phyloP scores from a whole-genome alignment of 2,329 filamentous ascomycete genomes.

The Chaetomiaceae sp. region DNA sequence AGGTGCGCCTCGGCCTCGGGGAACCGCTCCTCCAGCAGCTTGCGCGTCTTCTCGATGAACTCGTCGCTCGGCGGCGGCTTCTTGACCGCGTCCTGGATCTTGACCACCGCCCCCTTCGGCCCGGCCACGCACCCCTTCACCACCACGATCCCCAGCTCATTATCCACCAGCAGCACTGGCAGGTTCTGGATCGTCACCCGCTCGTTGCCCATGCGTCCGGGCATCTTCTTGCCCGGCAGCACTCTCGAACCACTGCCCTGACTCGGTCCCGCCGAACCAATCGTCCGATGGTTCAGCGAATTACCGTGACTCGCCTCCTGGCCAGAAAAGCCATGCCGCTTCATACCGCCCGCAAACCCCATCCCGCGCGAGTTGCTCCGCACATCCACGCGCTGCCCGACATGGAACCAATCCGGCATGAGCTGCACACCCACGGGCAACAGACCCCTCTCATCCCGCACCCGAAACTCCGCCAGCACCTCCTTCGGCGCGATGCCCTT shows the following conservation, averaged over 20 bases:
- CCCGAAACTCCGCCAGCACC: conserved; percentile 79
- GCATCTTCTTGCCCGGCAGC: conserved; percentile 94
- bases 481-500: conserved; percentile 79
- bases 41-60: conserved; percentile 42
- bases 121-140: conserved; percentile 83
- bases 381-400: conserved; percentile 86
- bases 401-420: conserved; percentile 82
- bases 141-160: conserved; percentile 78
- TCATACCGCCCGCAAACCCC: conserved; percentile 97
- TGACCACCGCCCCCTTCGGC: conserved; percentile 78
- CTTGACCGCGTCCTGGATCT: conserved; percentile 85
- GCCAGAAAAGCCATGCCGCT: conserved; percentile 82
- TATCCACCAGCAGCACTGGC: conserved; percentile 80
- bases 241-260: conserved; percentile 92
- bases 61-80: conserved; percentile 53
- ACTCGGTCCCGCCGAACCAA: conserved; percentile 82
- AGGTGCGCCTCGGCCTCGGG: conserved; percentile 41
- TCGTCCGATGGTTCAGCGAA: conserved; percentile 85
- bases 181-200: conserved; percentile 87
- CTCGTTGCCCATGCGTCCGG: conserved; percentile 89
- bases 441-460: conserved; percentile 66
- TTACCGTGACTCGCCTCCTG: conserved; percentile 93
- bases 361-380: conserved; percentile 73
- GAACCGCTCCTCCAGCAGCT: conserved; percentile 41
- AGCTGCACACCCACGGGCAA: conserved; percentile 69